Base-by-base conservation (phyloP, 2,329 filamentous ascomycete genomes). In the Claviceps spartinae region DNA sequence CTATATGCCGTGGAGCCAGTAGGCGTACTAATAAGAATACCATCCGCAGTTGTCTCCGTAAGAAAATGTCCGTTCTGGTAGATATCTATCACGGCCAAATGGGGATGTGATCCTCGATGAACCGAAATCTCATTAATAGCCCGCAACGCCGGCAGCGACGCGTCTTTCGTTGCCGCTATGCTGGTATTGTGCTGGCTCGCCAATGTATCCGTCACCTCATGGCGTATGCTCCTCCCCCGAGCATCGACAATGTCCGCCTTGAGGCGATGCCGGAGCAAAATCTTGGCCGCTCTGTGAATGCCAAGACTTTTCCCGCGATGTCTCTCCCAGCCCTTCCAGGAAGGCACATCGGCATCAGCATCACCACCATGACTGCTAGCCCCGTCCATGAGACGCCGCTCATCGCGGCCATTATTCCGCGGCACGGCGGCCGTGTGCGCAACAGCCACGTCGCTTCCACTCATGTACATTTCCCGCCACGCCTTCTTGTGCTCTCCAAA, bases 111-210 rank as follows among this genome's bases (percentile, higher is more conserved):
- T 42, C 93, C 93, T 22, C 93, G 83, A 67, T 98, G 93, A 38
- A 98, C 84, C 1, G 95, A 85, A 11, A 98, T 83, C 67, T 98
- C 93, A 65, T 98, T 98, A 71, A 97, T 87, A 49, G 93, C 93
- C 56, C 81, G 78, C 37, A 83, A 67, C 0, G 72, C 71, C 0
- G 72, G n/a, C 18, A 20, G 69, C 0, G 69, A 66, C 0, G 59
- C 52, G 48, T 69, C 67, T 14, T 64, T 62, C 6, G 67, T 62
- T n/a, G 66, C 59, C 37, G 66, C 61, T 40, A 70, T 65, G 13
- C 64, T 66, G n/a, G 67, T 65, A 55, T 72, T 69, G 6, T 70
- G 67, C 6, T 70, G 69, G 26, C 69, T 72, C 1, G 74, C 72
- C 0, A 76, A 67, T 44, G 74, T 62, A 54, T 68, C 61, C 1